Evolutionary conservation across 805 yeast genomes (phyloP), one percentile per base, ranked within the genome.

Genomic region (Monosporozyma aquatica): DNA sequence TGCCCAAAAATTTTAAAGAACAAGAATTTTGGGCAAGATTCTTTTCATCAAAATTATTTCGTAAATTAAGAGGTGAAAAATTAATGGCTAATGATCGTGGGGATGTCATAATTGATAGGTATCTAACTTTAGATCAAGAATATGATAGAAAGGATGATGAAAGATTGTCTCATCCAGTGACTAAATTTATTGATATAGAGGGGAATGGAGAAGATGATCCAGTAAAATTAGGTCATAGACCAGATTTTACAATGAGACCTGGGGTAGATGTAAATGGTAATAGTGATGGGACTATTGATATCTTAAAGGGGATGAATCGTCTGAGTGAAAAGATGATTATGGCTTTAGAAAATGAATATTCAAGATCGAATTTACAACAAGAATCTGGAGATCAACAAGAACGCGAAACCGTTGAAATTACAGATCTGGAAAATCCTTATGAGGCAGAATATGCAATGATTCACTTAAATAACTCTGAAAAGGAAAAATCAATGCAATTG

Each of bases 21-120:
- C 89, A 90, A 33, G 95, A 84, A 56, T 92, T 92, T 54, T 92
- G 98, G 98, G 86, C 95, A 9, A 69, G 97, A 47, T 92, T 92
- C 55, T 92, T 92, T 70, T 80, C 86, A 54, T 87, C 97, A 0
- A 82, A 87, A 53, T 66, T 92, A 46, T 92, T 89, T 56, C 71
- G 96, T 50, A 76, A 87, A 53, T 67, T 92, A 26, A 73, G 95
- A 58, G 98, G 98, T 45, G 97, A 92, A 56, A 80, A 78, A 49
- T 74, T 87, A 41, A 77, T 80, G 54, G 64, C 74, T 2, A 81
- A 76, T 56, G 86, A 85, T 48, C 72, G 95, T 48, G 87, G 92
- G 41, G 97, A 92, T 61, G 73, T 80, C 4, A 72, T 87, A 6
- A 69, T 92, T 46, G 98, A 92, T 62, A 80, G 82, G 54, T 92